Evolutionary conservation across 495 filamentous ascomycete genomes (phyloP), one percentile per base, ranked within the genome.

Genomic region (Neurospora pannonica): DNA sequence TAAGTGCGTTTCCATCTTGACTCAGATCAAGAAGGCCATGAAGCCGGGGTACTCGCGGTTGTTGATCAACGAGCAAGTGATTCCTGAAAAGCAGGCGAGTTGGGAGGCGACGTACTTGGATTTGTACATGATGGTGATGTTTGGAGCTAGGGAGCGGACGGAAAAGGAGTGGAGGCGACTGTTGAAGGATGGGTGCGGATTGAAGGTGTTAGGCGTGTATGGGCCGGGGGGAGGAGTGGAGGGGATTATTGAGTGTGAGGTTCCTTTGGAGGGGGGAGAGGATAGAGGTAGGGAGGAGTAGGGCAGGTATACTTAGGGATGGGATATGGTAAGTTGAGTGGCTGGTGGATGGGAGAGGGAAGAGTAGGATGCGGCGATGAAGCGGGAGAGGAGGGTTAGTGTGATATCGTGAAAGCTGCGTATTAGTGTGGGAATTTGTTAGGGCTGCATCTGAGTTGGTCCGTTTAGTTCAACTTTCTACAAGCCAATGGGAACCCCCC

Each of bases 1-100:
- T 4, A 76, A 73, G 11, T 83, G 81, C 62, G 75, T 71, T 5
- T 74, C 42, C 19, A 88, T 88, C 48, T 75, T 88, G 1, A n/a
- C 13, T 0, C 48, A 81, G 38, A 76, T 87, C 24, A 77, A 73
- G 75, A 60, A 39, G 42, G 86, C 85, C 28, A 80, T 88, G 80
- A 79, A 80, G 72, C 82, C 78, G 24, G 85, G 85, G 0, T 87
- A 88, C 70, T 82, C 78, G 15, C 76, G 80, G 60, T 76, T 90
- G 31, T 75, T 89, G 48, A 79, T 90, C 19, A 87, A 88, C 73
- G 88, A 89, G 79, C 84, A 84, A 73, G 83, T 89, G 9, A 81
- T 90, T 11, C 83, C 82, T 0, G 79, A 82, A 28, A 77, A 76
- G 73, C 81, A 80, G 0, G 82, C 86, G 0, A 75, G 77, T 0